Base-by-base conservation (phyloP, 2,329 filamentous ascomycete species). In the Talaromyces sp. region DNA sequence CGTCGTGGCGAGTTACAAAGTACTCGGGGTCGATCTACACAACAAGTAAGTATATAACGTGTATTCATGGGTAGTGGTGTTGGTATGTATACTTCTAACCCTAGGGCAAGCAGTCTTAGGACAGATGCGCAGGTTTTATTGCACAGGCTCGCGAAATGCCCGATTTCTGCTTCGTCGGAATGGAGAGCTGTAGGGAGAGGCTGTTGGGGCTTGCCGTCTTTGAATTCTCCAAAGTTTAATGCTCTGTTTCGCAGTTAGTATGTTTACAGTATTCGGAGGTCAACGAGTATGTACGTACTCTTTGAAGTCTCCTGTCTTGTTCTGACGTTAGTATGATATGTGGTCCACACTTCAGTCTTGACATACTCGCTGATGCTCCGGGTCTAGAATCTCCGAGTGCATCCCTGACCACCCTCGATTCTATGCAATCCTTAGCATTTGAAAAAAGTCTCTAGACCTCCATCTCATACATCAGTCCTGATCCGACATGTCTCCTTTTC, bases 331-430 rank as follows among this genome's bases (percentile, higher is more conserved):
- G 32, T 38, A 24, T n/a, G n/a, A n/a, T 50, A 32, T 52, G 29
- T 31, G 46, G 29, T 51, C 58, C 27, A 29, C 11, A n/a, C 11
- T 21, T 19, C 35, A 54, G 21, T 5, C 2, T 2, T 52, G 53
- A 72, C 77, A 69, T 80, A 89, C 90, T 74, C 87, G 86, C 74
- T 97, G 92, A 59, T 87, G 86, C 66, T 87, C 86, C 2, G 93
- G 91, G 72, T 98, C 93, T 11, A 98, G 79, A 0, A 89, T 93
- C 77, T 99, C 93, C 13, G 86, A 86, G 69, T 93, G 89, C 89
- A 96, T 93, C 17, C 86, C 86, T 1, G 89, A 85, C 92, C 93
- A 99, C 62, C 93, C 95, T 49, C 87, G 85, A 71, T 98, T 98
- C 79, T 95, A 63, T 50, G 56, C 3, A 56, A 51, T 26, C 53